A percentile compares a stretch with the other conserved stretches of the same genome.
Conservation (phyloP, 192 early-diverging fungal genomes). For the Podila epicladia region DNA sequence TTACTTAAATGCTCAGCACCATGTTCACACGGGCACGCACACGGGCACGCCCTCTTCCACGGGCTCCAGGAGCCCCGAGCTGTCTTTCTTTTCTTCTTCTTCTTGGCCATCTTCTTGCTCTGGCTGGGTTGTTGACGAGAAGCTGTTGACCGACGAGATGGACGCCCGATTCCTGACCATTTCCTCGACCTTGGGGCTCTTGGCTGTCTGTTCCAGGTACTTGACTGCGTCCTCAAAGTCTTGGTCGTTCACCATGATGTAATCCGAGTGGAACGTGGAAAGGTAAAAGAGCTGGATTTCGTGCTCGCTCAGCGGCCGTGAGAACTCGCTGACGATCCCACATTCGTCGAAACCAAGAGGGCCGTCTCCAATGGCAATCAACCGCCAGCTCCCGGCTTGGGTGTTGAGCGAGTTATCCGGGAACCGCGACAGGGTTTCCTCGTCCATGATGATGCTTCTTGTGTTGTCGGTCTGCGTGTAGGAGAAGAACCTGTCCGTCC, state of each 20-base stretch:
- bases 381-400: slow-evolving; percentile 38
- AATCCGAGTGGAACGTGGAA: slow-evolving; percentile 43
- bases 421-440: slow-evolving; percentile 31
- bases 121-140: neutral
- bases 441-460: slow-evolving; percentile 50
- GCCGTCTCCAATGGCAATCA: slow-evolving; percentile 46
- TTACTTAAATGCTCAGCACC: too few species aligned
- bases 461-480: slow-evolving; percentile 47
- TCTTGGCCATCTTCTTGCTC: neutral
- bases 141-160: neutral
- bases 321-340: slow-evolving; percentile 30
- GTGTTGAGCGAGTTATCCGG: slow-evolving; percentile 49
- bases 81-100: too few species aligned
- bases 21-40: too few species aligned
- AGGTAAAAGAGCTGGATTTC: slow-evolving; percentile 42
- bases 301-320: slow-evolving; percentile 25
- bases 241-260: slow-evolving; percentile 47
- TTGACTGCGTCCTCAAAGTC: slow-evolving; percentile 36
- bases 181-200: neutral
- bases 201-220: slow-evolving; percentile 25
- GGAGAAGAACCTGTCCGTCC: slow-evolving; percentile 42
- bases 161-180: slow-evolving; percentile 11
- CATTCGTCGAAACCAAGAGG: slow-evolving; percentile 41
- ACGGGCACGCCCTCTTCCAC: too few species aligned
- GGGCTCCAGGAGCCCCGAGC: too few species aligned